Evolutionary conservation across 306 rosid genomes (phyloP).

Genomic region (Alnus glutinosa): DNA sequence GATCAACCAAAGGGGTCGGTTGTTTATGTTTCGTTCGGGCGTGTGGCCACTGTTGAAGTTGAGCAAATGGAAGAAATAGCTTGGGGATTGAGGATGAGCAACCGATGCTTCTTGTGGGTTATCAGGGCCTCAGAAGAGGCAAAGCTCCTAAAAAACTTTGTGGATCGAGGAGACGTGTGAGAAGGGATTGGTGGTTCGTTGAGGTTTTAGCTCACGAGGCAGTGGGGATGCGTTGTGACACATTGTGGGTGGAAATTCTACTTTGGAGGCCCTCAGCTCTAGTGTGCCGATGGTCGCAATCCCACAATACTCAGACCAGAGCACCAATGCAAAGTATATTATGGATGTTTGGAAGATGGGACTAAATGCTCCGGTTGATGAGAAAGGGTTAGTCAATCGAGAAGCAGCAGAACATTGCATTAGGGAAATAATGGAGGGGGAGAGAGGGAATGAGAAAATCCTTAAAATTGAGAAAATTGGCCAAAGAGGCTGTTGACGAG

Average conservation of each 20-base stretch:
- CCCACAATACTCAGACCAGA: background rate
- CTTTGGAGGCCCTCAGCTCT: background rate
- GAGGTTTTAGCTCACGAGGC: background rate
- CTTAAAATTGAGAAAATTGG: background rate
- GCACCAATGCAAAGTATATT: background rate
- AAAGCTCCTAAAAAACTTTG: constrained; percentile 11
- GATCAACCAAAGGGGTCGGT: background rate
- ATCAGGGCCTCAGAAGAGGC: background rate
- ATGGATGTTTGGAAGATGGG: constrained; percentile 7
- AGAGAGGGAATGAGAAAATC: constrained; percentile 1
- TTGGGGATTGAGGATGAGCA: constrained; percentile 5
- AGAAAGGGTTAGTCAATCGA: background rate
- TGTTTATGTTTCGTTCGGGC: background rate
- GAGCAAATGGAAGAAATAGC: constrained; percentile 8
- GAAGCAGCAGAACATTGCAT: background rate
- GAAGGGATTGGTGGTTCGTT: background rate
- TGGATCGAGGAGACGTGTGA: background rate
- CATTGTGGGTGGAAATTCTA: background rate
- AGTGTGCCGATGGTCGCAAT: background rate
- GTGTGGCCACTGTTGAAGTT: background rate
- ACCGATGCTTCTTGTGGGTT: background rate
- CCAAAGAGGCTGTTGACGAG: background rate
- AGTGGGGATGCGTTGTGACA: constrained; percentile 1
- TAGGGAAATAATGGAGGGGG: background rate
- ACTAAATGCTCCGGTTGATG: background rate